These are phyloP conservation scores for Eimeria sp. DNA, from an alignment of 169 alveolate species.

Conservation along the genomic window DNA sequence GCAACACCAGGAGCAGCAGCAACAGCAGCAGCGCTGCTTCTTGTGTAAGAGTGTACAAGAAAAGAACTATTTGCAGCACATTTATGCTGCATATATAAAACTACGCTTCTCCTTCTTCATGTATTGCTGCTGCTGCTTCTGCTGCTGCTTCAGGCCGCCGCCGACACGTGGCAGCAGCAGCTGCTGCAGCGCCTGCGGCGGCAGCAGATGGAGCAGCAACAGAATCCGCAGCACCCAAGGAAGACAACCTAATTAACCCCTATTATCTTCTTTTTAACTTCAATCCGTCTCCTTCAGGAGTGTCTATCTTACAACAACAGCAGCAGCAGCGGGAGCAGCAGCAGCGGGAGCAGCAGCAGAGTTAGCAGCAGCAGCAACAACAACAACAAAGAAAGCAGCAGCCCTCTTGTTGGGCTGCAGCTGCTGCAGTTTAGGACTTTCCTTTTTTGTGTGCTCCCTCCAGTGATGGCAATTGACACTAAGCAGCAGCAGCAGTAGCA, in stretches of 20 bases:
- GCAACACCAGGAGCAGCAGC: constrained; percentile 1
- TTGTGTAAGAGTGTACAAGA: no score
- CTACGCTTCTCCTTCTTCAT: no score
- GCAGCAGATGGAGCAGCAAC: no score
- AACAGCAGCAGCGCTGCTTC: not conserved
- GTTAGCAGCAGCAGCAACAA: not conserved
- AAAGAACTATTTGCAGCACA: no score
- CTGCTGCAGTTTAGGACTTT: not conserved
- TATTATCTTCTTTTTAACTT: no score
- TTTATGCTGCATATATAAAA: no score
- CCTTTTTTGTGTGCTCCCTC: not conserved
- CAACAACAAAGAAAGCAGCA: not conserved
- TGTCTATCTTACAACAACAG: no score
- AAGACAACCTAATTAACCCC: no score
- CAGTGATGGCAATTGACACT: not conserved
- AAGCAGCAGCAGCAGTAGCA: not conserved
- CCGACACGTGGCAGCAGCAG: no score
- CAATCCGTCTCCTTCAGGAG: no score
- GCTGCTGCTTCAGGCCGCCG: not conserved
- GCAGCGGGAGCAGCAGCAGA: not conserved
- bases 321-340: no score
- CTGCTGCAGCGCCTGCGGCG: not conserved
- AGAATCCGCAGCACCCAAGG: no score
- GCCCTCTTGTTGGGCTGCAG: not conserved
- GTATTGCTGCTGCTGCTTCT: not conserved